phyloP scores from a whole-genome alignment of 306 rosid genomes.

The Pachyrhizus erosus region DNA sequence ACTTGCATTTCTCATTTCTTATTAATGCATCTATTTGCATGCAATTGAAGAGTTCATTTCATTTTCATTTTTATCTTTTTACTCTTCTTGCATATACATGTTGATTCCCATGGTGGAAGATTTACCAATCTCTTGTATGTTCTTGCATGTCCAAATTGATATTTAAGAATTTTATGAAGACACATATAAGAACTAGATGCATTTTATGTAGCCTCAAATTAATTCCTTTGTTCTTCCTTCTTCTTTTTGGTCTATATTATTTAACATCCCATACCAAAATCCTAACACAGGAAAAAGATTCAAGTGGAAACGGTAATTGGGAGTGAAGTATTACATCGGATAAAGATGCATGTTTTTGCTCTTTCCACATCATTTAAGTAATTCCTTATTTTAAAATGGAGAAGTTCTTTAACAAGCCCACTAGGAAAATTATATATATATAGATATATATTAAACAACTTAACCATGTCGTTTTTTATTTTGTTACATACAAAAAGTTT shows the following conservation, averaged over 20 bases:
- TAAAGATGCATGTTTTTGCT: constrained; percentile 5
- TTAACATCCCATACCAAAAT: neutral
- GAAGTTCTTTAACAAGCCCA: neutral
- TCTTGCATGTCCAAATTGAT: neutral
- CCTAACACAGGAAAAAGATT: neutral
- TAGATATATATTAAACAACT: too few species aligned
- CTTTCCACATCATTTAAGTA: neutral
- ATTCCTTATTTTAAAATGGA: neutral
- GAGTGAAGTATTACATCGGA: neutral
- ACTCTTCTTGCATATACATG: neutral
- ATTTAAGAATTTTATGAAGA: neutral
- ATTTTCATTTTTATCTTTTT: too few species aligned
- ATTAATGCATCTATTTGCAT: neutral
- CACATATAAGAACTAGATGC: too few species aligned
- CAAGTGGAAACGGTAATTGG: neutral
- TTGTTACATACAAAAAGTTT: neutral
- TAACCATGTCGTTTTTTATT: neutral
- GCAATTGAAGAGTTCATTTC: neutral
- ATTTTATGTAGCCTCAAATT: too few species aligned
- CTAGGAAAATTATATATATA: neutral
- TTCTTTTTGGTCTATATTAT: neutral
- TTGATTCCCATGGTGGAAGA: neutral
- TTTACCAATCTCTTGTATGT: neutral
- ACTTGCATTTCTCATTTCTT: constrained; percentile 3
- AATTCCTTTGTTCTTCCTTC: neutral